phyloP scores from a whole-genome alignment of 2,329 filamentous ascomycete species.

The Leptographium radiaticola region DNA sequence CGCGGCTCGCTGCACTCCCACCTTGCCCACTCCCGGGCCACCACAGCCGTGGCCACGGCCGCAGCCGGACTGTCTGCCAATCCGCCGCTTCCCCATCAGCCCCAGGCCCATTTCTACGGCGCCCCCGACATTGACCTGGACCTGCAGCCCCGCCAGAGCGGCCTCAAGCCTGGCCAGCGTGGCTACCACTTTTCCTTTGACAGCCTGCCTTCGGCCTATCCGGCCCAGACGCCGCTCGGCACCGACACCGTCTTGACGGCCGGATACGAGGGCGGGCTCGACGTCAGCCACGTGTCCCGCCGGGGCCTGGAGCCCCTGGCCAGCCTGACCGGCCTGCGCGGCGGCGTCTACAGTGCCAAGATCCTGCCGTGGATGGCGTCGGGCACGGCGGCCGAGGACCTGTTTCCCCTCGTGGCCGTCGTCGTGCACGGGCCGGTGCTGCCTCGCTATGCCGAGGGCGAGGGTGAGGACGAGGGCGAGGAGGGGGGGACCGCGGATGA shows the following conservation, averaged over 20 bases:
- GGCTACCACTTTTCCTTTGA: conserved; percentile 79
- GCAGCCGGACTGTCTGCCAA: conserved; percentile 16
- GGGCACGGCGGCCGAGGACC: conserved; percentile 33
- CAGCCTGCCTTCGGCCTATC: conserved; percentile 37
- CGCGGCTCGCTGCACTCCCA: conserved; percentile 36
- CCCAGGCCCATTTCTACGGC: conserved; percentile 66
- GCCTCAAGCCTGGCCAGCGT: conserved; percentile 49
- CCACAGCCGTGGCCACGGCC: conserved; percentile 10
- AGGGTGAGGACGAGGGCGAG: conserved; percentile 6
- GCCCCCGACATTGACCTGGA: conserved; percentile 58
- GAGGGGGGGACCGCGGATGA: too few relatives aligned
- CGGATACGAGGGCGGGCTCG: conserved; percentile 68
- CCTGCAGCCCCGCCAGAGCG: conserved; percentile 29
- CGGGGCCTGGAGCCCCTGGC: conserved; percentile 58
- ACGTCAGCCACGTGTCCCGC: conserved; percentile 61
- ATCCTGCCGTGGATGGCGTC: conserved; percentile 57
- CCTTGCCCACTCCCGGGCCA: conserved; percentile 30
- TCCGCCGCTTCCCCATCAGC: conserved; percentile 60
- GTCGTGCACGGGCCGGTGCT: conserved; percentile 66
- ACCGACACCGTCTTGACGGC: conserved; percentile 57
- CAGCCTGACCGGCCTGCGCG: conserved; percentile 62
- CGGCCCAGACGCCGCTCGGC: conserved; percentile 21
- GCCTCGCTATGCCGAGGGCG: conserved; percentile 17
- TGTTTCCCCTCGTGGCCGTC: conserved; percentile 64
- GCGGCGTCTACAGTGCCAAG: conserved; percentile 70